Evolutionary conservation across 1,284 basidiomycete genomes (phyloP).

Genomic region (Hemileccinum hortonii): DNA sequence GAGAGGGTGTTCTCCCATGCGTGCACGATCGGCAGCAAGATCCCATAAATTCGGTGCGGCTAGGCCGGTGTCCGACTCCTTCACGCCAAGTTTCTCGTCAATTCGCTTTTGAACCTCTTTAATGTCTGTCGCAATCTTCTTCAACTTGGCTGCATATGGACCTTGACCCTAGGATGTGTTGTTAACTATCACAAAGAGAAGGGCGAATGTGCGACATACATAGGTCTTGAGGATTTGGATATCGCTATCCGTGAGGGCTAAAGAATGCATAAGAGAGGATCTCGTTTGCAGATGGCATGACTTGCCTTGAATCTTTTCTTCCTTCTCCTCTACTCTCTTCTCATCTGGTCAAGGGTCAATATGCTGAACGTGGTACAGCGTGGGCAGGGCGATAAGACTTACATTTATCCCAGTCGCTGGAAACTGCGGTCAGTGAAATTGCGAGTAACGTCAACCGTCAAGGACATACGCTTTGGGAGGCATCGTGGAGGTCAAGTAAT

Average conservation of each 20-base stretch:
- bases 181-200: background rate
- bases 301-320: conserved; percentile 90
- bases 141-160: conserved; percentile 88
- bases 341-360: conserved; percentile 52
- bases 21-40: conserved; percentile 80
- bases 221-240: conserved; percentile 99
- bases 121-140: conserved; percentile 90
- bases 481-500: conserved; percentile 49
- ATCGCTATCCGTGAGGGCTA: conserved; percentile 95
- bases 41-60: conserved; percentile 98
- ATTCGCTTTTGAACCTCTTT: conserved; percentile 97
- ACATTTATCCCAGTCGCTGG: conserved; percentile 98
- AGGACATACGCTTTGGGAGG: conserved; percentile 74
- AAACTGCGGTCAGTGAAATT: conserved; percentile 6
- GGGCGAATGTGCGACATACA: conserved; percentile 41
- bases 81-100: conserved; percentile 96
- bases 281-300: conserved; percentile 13
- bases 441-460: conserved; percentile 2
- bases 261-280: conserved; percentile 13
- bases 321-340: conserved; percentile 79
- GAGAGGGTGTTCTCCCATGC: conserved; percentile 91
- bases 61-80: conserved; percentile 98
- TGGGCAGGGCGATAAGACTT: conserved; percentile 26
- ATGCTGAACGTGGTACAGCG: background rate
- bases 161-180: conserved; percentile 80